Evolutionary conservation across 345 rosid genomes (phyloP), one percentile per base, ranked within the genome.

Genomic region (Ceriops tagal): DNA sequence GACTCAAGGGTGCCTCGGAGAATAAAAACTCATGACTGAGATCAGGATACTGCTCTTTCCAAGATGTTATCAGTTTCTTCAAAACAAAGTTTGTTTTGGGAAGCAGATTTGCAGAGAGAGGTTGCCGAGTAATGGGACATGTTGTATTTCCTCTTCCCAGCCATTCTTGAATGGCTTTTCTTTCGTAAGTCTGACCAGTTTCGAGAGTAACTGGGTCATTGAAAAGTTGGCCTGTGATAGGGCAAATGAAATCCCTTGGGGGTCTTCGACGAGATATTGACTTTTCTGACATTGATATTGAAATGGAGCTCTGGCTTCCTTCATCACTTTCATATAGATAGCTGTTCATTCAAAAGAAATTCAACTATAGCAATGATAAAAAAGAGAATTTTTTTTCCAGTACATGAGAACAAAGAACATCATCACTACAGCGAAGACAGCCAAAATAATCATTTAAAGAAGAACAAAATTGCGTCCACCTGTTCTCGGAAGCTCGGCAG

Each of bases 101-200:
- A 60, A 86, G 66, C 62, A 77, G 34, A 65, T 63, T 76, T 21
- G 85, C 72, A 19, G 76, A 75, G 32, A 86, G 77, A 53, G 83
- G 76, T 34, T 83, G 89, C 64, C 90, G 79, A 31, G 93, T 84
- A 52, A 88, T 84, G 20, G 93, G 93, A 53, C 90, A 88, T 6
- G 83, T 82, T 18, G 77, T 69, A 61, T 83, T 86, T 73, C 93
- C 93, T 63, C 86, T 76, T 61, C 76, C 68, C 32, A 88, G 66
- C 90, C 93, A 86, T 79, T 88, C 93, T 71, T 88, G 84, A 63
- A 86, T 88, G 28, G 93, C 93, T 83, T 79, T 83, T 53, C 88
- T 83, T 71, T 88, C 93, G 58, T 83, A 88, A 22, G 89, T 88
- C 76, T 88, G 88, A n/a, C 89, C 90, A 11, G 89, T 88, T 76